Conservation (phyloP, 139 green algal genomes). For the Coelastrella sp. region DNA sequence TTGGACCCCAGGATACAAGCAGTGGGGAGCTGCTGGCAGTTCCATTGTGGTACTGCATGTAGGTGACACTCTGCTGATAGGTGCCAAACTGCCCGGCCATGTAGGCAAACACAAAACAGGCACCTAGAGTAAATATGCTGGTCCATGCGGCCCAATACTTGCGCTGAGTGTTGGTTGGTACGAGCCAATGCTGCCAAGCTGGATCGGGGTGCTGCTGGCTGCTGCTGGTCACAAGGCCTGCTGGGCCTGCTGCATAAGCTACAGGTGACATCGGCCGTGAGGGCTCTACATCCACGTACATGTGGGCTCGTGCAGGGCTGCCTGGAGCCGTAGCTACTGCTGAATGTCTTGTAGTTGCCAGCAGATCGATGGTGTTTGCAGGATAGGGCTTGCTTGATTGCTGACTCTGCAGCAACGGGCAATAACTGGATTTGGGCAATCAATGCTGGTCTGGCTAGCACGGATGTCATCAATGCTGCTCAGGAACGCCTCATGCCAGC, state of each 20-base stretch:
- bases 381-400: not conserved
- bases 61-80: slow-evolving; percentile 26
- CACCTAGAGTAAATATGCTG: slow-evolving; percentile 19
- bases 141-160: slow-evolving; percentile 35
- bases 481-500: too few relatives aligned
- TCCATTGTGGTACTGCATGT: slow-evolving; percentile 24
- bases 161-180: slow-evolving; percentile 18
- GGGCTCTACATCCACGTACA: not conserved
- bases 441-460: too few relatives aligned
- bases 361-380: not conserved
- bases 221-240: not conserved
- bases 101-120: slow-evolving; percentile 52
- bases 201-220: not conserved
- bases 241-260: not conserved
- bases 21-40: not conserved
- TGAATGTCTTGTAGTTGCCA: not conserved
- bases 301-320: not conserved
- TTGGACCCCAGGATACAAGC: slow-evolving; percentile 3
- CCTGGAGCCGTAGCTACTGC: not conserved
- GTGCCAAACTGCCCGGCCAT: slow-evolving; percentile 50
- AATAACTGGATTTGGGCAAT: too few relatives aligned
- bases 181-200: slow-evolving; percentile 34
- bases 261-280: not conserved
- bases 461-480: too few relatives aligned
- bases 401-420: slow-evolving; percentile 2